These are phyloP conservation scores for Oleoguttula mirabilis DNA, from an alignment of 495 filamentous ascomycete species.

Conservation along the genomic window DNA sequence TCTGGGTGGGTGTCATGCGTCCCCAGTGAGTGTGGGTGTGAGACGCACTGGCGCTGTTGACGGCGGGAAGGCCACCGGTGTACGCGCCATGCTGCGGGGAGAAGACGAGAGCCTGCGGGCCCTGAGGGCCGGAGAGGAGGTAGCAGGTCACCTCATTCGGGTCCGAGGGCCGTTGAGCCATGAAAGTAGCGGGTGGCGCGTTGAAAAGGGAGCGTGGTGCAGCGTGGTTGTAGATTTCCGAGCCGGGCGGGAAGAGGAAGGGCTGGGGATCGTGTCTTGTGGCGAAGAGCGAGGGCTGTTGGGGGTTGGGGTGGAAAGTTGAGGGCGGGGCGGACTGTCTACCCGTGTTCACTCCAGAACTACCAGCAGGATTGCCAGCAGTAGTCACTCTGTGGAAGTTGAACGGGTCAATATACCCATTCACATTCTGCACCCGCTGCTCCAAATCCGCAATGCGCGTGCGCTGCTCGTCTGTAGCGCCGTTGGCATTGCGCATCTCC, in stretches of 20 bases:
- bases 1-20: too few relatives aligned
- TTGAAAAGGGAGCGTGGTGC: background rate
- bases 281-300: background rate
- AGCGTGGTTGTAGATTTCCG: background rate
- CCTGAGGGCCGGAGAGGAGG: conserved; percentile 24
- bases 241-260: background rate
- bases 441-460: conserved; percentile 4
- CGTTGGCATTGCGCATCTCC: conserved; percentile 2
- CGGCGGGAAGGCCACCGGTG: conserved; percentile 9
- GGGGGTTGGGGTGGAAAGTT: background rate
- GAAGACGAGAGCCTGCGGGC: conserved; percentile 24
- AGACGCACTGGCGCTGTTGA: conserved; percentile 13
- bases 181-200: background rate
- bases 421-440: conserved; percentile 7
- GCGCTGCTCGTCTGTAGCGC: conserved; percentile 5
- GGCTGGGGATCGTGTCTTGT: too few relatives aligned
- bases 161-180: background rate
- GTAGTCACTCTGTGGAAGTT: background rate
- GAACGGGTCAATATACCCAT: conserved; percentile 18
- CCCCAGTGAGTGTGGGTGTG: too few relatives aligned
- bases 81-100: conserved; percentile 22
- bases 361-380: background rate
- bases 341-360: background rate
- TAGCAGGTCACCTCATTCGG: conserved; percentile 15
- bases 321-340: background rate